Conservation (phyloP, 2,329 filamentous ascomycete genomes). For the Fragosphaeria purpurea region DNA sequence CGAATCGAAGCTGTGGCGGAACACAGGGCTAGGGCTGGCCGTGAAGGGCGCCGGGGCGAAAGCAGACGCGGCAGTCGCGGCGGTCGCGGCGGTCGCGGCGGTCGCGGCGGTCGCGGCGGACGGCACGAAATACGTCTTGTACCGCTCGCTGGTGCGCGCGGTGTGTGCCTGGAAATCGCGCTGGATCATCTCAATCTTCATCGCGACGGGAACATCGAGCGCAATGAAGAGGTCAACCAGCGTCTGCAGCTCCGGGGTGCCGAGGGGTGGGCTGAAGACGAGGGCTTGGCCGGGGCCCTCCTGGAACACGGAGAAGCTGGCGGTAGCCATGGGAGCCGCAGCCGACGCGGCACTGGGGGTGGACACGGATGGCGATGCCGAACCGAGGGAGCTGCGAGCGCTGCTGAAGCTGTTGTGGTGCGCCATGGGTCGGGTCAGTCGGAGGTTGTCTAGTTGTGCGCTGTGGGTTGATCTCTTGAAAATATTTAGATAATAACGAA, state of each 20-base stretch:
- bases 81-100: conserved; percentile 18
- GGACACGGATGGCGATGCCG: conserved; percentile 7
- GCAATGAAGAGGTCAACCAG: conserved; percentile 47
- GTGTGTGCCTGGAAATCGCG: conserved; percentile 16
- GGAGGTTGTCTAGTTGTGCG: no score
- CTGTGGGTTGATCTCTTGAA: no score
- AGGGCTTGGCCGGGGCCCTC: conserved; percentile 44
- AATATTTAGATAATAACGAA: no score
- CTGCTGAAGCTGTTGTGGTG: conserved; percentile 8
- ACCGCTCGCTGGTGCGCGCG: conserved; percentile 43
- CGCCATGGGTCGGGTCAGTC: conserved; percentile 5
- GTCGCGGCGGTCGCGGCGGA: not conserved
- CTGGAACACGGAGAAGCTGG: conserved; percentile 50
- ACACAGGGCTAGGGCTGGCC: conserved; percentile 29
- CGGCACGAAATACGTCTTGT: conserved; percentile 49
- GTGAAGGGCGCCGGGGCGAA: conserved; percentile 35
- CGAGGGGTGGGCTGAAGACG: conserved; percentile 57
- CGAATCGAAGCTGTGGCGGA: conserved; percentile 29
- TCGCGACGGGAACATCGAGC: conserved; percentile 33
- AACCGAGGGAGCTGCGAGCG: conserved; percentile 5
- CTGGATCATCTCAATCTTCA: conserved; percentile 28
- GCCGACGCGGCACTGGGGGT: conserved; percentile 5
- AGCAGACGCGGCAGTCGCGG: conserved; percentile 14
- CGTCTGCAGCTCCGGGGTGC: conserved; percentile 50
- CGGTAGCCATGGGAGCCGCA: not conserved